phyloP scores from a whole-genome alignment of 306 rosid species.

The Prunus mume region DNA sequence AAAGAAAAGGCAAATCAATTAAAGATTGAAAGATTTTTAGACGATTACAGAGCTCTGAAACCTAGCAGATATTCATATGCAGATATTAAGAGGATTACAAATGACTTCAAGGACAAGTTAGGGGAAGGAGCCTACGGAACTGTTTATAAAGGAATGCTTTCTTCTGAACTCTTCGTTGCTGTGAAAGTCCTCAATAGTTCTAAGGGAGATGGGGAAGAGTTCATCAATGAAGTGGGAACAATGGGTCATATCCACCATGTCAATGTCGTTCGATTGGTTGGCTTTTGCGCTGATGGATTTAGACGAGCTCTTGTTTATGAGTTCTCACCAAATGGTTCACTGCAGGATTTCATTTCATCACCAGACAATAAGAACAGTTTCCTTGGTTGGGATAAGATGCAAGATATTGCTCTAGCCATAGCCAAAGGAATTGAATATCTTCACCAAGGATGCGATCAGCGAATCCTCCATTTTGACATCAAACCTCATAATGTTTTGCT shows the following conservation, averaged over 20 bases:
- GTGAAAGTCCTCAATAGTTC: not conserved
- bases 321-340: conserved; percentile 33
- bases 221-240: conserved; percentile 26
- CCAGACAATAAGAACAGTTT: conserved; percentile 6
- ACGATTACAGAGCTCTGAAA: conserved; percentile 41
- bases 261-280: conserved; percentile 42
- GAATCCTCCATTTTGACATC: conserved; percentile 40
- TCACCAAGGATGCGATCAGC: conserved; percentile 31
- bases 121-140: conserved; percentile 46
- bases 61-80: conserved; percentile 40
- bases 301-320: conserved; percentile 41
- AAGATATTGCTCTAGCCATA: conserved; percentile 34
- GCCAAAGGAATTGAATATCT: conserved; percentile 42
- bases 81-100: conserved; percentile 40
- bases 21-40: conserved; percentile 24
- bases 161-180: conserved; percentile 11
- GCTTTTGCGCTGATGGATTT: conserved; percentile 42
- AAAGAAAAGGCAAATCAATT: conserved; percentile 15
- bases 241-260: conserved; percentile 46
- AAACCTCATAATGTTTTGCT: conserved; percentile 38
- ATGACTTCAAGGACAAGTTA: conserved; percentile 27
- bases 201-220: conserved; percentile 3
- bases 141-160: conserved; percentile 37
- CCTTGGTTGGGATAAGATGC: conserved; percentile 36
- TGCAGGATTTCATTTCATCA: conserved; percentile 26